Base-by-base conservation (phyloP, 352 stramenopile species). In the Phytopythium aichiense region DNA sequence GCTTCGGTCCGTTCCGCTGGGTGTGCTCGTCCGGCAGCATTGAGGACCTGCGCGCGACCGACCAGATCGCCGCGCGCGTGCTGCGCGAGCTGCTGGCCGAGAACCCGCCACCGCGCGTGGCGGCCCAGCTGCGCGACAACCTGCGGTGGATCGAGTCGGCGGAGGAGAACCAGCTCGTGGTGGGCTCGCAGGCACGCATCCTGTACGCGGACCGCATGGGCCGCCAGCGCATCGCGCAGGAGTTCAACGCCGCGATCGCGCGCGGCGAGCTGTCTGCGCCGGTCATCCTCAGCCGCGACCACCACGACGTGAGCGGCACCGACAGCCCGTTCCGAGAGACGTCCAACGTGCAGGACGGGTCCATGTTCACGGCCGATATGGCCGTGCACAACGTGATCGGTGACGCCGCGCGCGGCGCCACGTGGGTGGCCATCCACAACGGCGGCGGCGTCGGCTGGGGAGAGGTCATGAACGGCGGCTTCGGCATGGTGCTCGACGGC, bases 1-100 rank as follows among this genome's bases (percentile, higher is more conserved):
- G 88, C 28, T 96, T 96, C 66, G 88, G 88, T 20, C 87, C 88
- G 9, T 96, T 96, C 80, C 85, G 87, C 20, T 96, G 88, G 88
- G 85, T 96, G 23, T 96, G 87, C 62, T 91, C 86, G 50, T 93
- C 80, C 0, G 77, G 80, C 49, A 71, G 65, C 11, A 65, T 79
- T 25, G 67, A 78, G 16, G 87, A 96, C 57, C 73, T 96, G 31
- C 67, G 70, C 63, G 87, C 81, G 68, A 96, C 81, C 11, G 88
- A 96, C 63, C 64, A 55, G 22, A 94, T 96, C 65, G 87, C 87
- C 37, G 71, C 69, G 0, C 66, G 80, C 31, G 81, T 95, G 35
- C 68, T 96, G 40, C 66, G 71, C 20, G 83, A 94, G 57, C 76
- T 94, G 42, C 61, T 93, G 3, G 71, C 58, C 2, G 64, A 62